Conservation (phyloP, 139 green algal species). For the Coelastrella sp. region DNA sequence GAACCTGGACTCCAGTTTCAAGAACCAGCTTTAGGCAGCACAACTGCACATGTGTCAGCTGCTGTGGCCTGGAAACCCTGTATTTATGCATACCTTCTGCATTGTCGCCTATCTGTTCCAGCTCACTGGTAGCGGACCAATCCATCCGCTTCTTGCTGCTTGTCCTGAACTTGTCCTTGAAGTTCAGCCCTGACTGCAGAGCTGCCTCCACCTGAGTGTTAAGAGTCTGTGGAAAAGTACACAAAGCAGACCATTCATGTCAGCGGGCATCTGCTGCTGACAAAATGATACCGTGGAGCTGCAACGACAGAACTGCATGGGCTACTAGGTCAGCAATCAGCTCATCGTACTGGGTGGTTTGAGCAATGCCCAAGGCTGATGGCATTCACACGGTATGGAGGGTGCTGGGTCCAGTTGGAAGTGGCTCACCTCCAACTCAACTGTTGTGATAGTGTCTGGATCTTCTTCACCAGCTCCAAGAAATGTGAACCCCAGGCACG, state of each 20-base stretch:
- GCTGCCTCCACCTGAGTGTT: slow-evolving; percentile 46
- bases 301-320: no score
- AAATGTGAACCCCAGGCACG: slow-evolving; percentile 47
- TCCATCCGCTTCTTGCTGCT: slow-evolving; percentile 30
- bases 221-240: slow-evolving; percentile 10
- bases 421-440: slow-evolving; percentile 40
- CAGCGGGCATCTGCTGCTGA: no score
- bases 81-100: background rate
- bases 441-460: slow-evolving; percentile 36
- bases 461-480: slow-evolving; percentile 11
- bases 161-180: slow-evolving; percentile 45
- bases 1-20: no score
- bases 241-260: background rate
- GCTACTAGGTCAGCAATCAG: no score
- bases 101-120: background rate
- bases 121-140: no score
- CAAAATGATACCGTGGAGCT: no score
- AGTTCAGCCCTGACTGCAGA: slow-evolving; percentile 40
- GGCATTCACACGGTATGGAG: no score
- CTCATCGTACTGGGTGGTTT: no score
- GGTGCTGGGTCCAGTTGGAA: no score
- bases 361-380: no score
- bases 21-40: no score
- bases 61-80: background rate
- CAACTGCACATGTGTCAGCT: no score